phyloP scores from a whole-genome alignment of 75 land plant species.

The Ceratopteris richardii region DNA sequence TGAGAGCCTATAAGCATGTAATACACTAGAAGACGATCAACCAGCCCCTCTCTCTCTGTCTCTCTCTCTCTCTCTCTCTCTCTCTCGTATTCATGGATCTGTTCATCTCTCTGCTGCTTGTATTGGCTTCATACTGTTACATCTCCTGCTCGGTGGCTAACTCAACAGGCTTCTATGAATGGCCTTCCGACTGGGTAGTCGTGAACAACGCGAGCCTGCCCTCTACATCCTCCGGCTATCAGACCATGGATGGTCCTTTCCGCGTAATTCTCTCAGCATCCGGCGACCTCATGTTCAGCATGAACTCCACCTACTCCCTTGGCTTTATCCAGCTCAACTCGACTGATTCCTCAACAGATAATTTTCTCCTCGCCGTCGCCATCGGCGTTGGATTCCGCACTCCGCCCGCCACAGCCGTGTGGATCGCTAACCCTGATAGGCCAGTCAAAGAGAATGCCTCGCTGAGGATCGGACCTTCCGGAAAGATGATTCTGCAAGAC shows the following conservation, averaged over 20 bases:
- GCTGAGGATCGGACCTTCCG: slow-evolving; percentile 21
- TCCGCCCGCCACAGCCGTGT: slow-evolving; percentile 16
- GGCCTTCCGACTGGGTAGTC: slow-evolving; percentile 39
- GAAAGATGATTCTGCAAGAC: slow-evolving; percentile 31
- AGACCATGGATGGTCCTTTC: slow-evolving; percentile 1
- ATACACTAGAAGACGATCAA: too few species aligned
- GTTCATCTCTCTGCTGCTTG: too few species aligned
- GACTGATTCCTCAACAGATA: background rate
- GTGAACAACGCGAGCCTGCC: background rate
- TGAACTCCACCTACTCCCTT: background rate
- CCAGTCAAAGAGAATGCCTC: slow-evolving; percentile 39
- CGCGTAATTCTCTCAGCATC: background rate
- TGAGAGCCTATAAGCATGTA: too few species aligned
- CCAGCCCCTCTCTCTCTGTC: too few species aligned
- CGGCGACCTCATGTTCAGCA: background rate
- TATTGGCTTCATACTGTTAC: too few species aligned
- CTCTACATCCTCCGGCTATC: background rate
- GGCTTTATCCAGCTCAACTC: background rate
- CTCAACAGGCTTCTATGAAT: slow-evolving; percentile 7
- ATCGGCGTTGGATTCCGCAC: background rate
- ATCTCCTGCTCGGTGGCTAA: too few species aligned
- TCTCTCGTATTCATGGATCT: too few species aligned
- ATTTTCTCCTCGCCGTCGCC: background rate
- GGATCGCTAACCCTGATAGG: slow-evolving; percentile 39
- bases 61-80: too few species aligned